phyloP scores from a whole-genome alignment of 2,329 filamentous ascomycete species.

The Fusarium hostae region DNA sequence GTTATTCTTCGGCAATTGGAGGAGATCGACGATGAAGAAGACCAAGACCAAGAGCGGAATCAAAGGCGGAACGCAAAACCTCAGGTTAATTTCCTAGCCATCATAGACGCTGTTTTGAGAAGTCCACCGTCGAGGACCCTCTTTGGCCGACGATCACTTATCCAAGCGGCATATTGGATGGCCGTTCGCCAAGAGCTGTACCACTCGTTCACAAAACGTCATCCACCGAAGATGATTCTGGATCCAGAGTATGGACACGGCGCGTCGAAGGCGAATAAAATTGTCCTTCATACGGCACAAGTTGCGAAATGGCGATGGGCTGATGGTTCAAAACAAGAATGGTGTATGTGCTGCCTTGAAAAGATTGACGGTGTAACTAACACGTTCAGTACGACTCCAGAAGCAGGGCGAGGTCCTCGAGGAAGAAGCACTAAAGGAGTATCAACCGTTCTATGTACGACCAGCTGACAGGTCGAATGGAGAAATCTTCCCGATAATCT shows the following conservation, averaged over 20 bases:
- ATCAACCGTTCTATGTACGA: constrained; percentile 50
- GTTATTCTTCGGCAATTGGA: constrained; percentile 55
- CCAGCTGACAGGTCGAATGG: constrained; percentile 51
- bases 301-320: constrained; percentile 56
- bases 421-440: constrained; percentile 46
- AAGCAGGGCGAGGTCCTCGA: constrained; percentile 52
- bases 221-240: constrained; percentile 52
- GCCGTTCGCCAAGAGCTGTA: constrained; percentile 55
- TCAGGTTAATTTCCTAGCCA: constrained; percentile 54
- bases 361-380: background rate
- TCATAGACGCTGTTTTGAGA: constrained; percentile 54
- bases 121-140: constrained; percentile 52
- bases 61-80: constrained; percentile 21
- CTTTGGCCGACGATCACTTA: constrained; percentile 51
- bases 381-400: constrained; percentile 47
- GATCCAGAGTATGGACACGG: constrained; percentile 49
- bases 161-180: constrained; percentile 56
- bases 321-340: constrained; percentile 50
- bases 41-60: constrained; percentile 35
- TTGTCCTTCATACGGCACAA: constrained; percentile 55
- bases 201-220: constrained; percentile 53
- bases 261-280: constrained; percentile 53
- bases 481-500: constrained; percentile 54
- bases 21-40: constrained; percentile 55
- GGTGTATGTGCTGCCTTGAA: constrained; percentile 44